Evolutionary conservation across 495 filamentous ascomycete genomes (phyloP).

Genomic region (Neurospora sp.): DNA sequence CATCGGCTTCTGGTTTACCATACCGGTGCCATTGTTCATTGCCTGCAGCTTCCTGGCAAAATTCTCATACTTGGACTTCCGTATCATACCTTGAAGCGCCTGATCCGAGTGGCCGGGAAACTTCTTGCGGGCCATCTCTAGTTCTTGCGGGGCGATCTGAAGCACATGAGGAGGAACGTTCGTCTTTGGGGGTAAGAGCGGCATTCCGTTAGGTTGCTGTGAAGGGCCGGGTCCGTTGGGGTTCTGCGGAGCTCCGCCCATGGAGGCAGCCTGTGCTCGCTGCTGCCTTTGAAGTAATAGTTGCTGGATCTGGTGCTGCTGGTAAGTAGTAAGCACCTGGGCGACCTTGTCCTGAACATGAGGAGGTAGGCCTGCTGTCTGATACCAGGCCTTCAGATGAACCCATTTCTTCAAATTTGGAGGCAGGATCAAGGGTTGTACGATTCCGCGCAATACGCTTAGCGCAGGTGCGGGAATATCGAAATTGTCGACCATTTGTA

Average conservation of each 20-base stretch:
- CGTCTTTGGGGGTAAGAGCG: not conserved
- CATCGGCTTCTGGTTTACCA: constrained; percentile 5
- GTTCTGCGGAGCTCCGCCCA: not conserved
- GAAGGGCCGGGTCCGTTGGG: not conserved
- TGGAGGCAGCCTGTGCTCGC: constrained; percentile 5
- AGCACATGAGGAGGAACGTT: not conserved
- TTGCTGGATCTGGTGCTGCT: constrained; percentile 44
- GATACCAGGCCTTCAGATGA: constrained; percentile 56
- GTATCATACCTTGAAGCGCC: not conserved
- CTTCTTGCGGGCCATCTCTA: not conserved
- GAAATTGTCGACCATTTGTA: constrained; percentile 28
- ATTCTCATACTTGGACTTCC: not conserved
- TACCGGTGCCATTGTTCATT: not conserved
- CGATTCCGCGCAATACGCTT: constrained; percentile 4
- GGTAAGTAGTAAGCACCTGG: constrained; percentile 38
- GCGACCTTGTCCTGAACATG: constrained; percentile 27
- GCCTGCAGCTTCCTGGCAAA: not conserved
- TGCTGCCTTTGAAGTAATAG: constrained; percentile 8
- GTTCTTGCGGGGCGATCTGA: constrained; percentile 2
- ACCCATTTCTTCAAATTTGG: constrained; percentile 60
- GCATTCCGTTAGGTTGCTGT: not conserved
- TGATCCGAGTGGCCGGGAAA: not conserved
- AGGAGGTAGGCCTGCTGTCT: constrained; percentile 30
- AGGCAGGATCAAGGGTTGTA: constrained; percentile 28
- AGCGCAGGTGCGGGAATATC: constrained; percentile 23